phyloP scores from a whole-genome alignment of 2,329 filamentous ascomycete genomes.

The Talaromyces sp. region DNA sequence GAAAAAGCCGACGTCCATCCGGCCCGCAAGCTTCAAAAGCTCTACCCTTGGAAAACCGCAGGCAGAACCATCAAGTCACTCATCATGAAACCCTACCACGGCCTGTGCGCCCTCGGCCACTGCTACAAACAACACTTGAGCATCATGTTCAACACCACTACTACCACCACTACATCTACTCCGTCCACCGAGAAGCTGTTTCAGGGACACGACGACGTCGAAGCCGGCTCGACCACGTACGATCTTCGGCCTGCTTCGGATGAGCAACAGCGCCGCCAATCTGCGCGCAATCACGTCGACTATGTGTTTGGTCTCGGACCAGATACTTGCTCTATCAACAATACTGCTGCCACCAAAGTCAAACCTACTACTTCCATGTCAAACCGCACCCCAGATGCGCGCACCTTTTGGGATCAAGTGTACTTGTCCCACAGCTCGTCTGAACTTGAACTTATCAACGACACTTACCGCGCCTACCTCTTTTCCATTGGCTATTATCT shows the following conservation, averaged over 20 bases:
- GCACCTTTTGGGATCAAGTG: not conserved
- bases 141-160: not conserved
- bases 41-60: not conserved
- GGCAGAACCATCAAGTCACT: not conserved
- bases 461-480: not conserved
- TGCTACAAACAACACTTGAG: constrained; percentile 4
- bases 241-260: not conserved
- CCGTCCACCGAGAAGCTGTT: not conserved
- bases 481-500: not conserved
- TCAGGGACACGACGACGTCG: not conserved
- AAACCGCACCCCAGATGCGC: not conserved
- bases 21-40: not conserved
- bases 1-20: not conserved
- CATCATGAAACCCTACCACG: not conserved
- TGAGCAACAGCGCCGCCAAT: constrained; percentile 1
- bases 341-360: not conserved
- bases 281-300: not conserved
- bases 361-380: not conserved
- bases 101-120: not conserved
- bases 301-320: constrained; percentile 1
- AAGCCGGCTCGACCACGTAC: constrained; percentile 6
- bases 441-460: not conserved
- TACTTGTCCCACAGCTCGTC: not conserved
- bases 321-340: not conserved
- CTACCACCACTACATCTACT: not conserved